Evolutionary conservation across 1,139 yeast genomes (phyloP), one percentile per base, ranked within the genome.

Genomic region (Diutina pseudorugosa): DNA sequence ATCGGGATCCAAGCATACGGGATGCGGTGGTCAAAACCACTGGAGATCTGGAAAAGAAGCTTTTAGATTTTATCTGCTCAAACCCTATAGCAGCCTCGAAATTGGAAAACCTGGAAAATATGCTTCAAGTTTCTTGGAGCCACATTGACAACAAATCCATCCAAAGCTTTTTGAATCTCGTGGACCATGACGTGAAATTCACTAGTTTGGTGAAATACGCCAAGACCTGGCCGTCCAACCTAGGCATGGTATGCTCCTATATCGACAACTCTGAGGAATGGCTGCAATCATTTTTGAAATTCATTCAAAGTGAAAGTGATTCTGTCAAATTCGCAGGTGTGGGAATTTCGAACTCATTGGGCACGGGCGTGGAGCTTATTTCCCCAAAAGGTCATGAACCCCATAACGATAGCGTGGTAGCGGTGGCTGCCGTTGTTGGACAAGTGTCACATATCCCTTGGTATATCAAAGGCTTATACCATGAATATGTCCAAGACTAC

Each of bases 341-440:
- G 27, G 62, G 82, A 0, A 61, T 79, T 27, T 73, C 80, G 0
- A 78, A 77, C 57, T 71, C 80, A 1, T 59, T 80, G 51, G 73
- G 67, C 18, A 66, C 68, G 25, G 73, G 71, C 52, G 63, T 73
- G 1, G 71, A 68, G 55, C 59, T 79, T 7, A 33, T 27, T 7
- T 20, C 30, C 19, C 16, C 23, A 2, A 21, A n/a, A 14, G 47
- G 47, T 14, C 3, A 27, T 12, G 6, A 7, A 4, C 8, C 5
- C 11, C 25, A 43, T 14, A 16, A n/a, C n/a, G 47, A 43, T 8
- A 12, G 11, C 14, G 47, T 21, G n/a, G 16, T 20, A 18, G 25
- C 23, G 47, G 3, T 43, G 9, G 47, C 33, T n/a, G 18, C 14
- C 4, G 8, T 43, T 21, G 47, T 43, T 12, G 47, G 30, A 9